Conservation (phyloP, 2,329 filamentous ascomycete species). For the Penicillium brasilianum region DNA sequence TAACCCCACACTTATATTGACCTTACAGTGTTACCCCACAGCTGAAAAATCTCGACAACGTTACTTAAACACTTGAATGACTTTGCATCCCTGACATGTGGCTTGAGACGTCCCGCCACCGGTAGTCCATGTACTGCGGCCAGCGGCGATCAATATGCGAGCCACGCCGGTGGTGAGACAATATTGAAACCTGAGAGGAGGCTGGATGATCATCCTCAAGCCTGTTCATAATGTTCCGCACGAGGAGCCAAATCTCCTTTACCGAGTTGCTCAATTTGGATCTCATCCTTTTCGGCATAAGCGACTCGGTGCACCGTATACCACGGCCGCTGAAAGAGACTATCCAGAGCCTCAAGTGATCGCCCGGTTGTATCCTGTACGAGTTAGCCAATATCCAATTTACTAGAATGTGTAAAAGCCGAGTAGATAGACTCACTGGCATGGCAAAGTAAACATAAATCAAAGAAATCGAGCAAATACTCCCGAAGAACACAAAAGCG, state of each 20-base stretch:
- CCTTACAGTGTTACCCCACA: too few species aligned
- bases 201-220: background rate
- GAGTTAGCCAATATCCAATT: background rate
- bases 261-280: conserved; percentile 5
- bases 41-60: too few species aligned
- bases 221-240: background rate
- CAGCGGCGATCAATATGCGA: too few species aligned
- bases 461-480: conserved; percentile 27
- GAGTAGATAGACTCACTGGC: conserved; percentile 16
- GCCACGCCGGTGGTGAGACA: too few species aligned
- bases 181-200: background rate
- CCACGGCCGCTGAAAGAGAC: conserved; percentile 10
- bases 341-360: conserved; percentile 5
- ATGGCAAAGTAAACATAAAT: conserved; percentile 31
- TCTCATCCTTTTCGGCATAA: conserved; percentile 6
- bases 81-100: too few species aligned
- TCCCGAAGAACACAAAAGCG: conserved; percentile 29
- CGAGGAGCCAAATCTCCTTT: conserved; percentile 1
- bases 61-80: too few species aligned
- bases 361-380: conserved; percentile 10
- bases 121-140: too few species aligned
- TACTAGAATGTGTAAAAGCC: too few species aligned
- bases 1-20: too few species aligned
- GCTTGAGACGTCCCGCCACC: too few species aligned
- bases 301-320: conserved; percentile 10